Evolutionary conservation across 768 basidiomycete genomes (phyloP).

Genomic region (Hydnum rufescens): DNA sequence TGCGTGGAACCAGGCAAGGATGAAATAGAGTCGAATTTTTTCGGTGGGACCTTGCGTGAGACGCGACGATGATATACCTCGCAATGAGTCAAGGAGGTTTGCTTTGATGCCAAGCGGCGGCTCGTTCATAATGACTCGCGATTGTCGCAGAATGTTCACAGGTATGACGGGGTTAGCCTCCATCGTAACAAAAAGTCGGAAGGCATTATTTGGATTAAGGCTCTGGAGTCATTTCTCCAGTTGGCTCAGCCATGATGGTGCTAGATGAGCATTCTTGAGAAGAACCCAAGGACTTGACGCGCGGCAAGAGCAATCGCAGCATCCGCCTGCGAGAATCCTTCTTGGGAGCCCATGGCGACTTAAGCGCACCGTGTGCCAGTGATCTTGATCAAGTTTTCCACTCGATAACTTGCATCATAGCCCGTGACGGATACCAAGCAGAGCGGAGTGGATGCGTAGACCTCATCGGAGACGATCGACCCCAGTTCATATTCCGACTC

Average conservation of each 20-base stretch:
- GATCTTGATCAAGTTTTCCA: constrained; percentile 69
- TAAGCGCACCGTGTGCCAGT: constrained; percentile 61
- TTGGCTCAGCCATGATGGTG: constrained; percentile 75
- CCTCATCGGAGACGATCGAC: constrained; percentile 58
- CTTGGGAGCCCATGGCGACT: constrained; percentile 96
- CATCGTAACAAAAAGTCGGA: constrained; percentile 97
- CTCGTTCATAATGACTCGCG: constrained; percentile 95
- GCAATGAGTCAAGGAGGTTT: constrained; percentile 78
- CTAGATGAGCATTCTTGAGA: constrained; percentile 89
- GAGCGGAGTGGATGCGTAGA: constrained; percentile 62
- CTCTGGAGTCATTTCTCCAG: constrained; percentile 94
- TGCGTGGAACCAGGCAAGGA: constrained; percentile 98
- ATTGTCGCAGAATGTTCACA: constrained; percentile 90
- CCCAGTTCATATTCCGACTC: constrained; percentile 60
- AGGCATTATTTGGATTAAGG: constrained; percentile 68
- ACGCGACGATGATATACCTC: constrained; percentile 47
- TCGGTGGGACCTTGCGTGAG: constrained; percentile 77
- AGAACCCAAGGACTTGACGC: constrained; percentile 92
- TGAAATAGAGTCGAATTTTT: constrained; percentile 83
- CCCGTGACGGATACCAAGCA: constrained; percentile 87
- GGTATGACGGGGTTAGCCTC: constrained; percentile 89
- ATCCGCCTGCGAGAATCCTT: constrained; percentile 88
- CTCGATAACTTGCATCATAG: constrained; percentile 94
- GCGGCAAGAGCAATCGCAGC: constrained; percentile 88
- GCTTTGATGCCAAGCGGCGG: constrained; percentile 98